Conservation (phyloP, 345 rosid species). For the Psidium guajava region DNA sequence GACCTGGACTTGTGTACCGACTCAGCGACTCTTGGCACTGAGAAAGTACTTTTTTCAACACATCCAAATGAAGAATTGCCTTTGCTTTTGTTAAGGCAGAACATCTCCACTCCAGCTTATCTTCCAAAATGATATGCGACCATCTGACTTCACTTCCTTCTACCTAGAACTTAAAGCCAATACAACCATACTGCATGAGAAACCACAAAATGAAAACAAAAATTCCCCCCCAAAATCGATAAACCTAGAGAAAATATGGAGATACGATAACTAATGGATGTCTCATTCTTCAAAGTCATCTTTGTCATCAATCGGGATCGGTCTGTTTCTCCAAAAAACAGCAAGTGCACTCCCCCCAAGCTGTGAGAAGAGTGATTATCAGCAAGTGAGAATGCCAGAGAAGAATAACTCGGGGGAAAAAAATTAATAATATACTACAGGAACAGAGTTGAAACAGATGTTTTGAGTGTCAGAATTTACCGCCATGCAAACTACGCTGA, state of each 20-base stretch:
- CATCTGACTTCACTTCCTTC: background rate
- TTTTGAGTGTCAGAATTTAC: slow-evolving; percentile 24
- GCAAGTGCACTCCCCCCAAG: slow-evolving; percentile 98
- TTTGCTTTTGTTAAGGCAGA: background rate
- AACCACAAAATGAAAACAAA: background rate
- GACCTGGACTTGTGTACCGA: background rate
- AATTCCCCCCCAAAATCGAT: background rate
- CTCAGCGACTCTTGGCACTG: background rate
- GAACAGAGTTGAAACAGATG: background rate
- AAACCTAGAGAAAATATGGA: background rate
- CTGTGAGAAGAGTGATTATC: slow-evolving; percentile 18
- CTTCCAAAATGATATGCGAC: background rate
- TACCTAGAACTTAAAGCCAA: background rate
- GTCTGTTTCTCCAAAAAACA: slow-evolving; percentile 83
- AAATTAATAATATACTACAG: background rate
- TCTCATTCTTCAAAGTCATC: slow-evolving; percentile 82
- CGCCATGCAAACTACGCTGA: slow-evolving; percentile 97
- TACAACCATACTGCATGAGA: background rate
- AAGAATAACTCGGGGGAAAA: background rate
- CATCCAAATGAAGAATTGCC: background rate
- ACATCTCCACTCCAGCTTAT: background rate
- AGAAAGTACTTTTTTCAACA: background rate
- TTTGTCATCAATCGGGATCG: slow-evolving; percentile 64
- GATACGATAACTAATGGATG: background rate
- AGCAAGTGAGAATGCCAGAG: background rate